phyloP scores from a whole-genome alignment of 257 asterid species.

The Lantana camara region DNA sequence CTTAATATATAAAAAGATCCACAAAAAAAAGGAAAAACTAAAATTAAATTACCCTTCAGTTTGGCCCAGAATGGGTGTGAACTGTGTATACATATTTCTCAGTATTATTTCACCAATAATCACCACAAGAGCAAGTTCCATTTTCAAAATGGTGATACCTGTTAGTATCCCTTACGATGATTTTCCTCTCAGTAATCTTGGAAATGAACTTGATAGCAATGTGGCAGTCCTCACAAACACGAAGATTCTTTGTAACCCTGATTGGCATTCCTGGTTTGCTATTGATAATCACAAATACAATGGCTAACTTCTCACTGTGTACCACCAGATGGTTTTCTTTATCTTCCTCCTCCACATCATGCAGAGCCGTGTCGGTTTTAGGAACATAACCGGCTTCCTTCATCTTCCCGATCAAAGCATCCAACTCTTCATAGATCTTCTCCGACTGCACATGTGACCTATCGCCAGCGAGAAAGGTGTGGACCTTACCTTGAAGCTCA shows the following conservation, averaged over 20 bases:
- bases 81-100: background rate
- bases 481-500: constrained; percentile 57
- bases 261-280: constrained; percentile 54
- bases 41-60: background rate
- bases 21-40: background rate
- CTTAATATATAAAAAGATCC: no score
- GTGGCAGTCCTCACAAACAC: constrained; percentile 92
- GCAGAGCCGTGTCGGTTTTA: constrained; percentile 69
- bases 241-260: constrained; percentile 78
- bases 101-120: constrained; percentile 71
- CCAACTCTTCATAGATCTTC: constrained; percentile 69
- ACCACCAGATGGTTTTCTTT: constrained; percentile 79
- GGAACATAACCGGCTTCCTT: constrained; percentile 84
- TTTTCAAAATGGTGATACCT: constrained; percentile 78
- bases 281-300: constrained; percentile 73
- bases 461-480: constrained; percentile 90
- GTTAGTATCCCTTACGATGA: constrained; percentile 78
- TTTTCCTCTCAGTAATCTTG: constrained; percentile 61
- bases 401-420: constrained; percentile 68
- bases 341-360: constrained; percentile 95
- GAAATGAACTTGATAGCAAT: constrained; percentile 76
- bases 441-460: constrained; percentile 57
- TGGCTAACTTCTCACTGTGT: constrained; percentile 91
- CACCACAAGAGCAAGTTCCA: constrained; percentile 86
- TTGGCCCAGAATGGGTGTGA: background rate